Evolutionary conservation across 1,284 basidiomycete species (phyloP).

Genomic region (Fomitiporia mediterranea): DNA sequence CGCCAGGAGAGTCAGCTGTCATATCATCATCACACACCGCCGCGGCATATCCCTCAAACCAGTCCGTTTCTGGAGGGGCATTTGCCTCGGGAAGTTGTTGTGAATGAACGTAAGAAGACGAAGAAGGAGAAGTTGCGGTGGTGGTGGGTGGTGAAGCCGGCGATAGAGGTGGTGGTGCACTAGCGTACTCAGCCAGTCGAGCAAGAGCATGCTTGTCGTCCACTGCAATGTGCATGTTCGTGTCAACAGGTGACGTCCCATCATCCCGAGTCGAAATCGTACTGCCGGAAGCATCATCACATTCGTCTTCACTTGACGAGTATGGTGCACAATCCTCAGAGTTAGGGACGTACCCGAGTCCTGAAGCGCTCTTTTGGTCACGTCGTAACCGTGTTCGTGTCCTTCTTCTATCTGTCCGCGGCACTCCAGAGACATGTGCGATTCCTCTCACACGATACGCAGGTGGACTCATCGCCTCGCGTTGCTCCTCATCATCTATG

Average conservation of each 20-base stretch:
- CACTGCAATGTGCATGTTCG: slow-evolving; percentile 59
- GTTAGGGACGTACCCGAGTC: not conserved
- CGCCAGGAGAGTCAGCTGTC: slow-evolving; percentile 16
- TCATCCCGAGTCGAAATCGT: not conserved
- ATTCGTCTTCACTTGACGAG: not conserved
- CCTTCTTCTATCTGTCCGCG: not conserved
- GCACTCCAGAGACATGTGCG: not conserved
- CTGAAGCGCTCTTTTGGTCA: slow-evolving; percentile 10
- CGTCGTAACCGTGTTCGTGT: not conserved
- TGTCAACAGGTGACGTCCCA: not conserved
- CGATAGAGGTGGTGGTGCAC: slow-evolving; percentile 39
- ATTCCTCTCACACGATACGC: slow-evolving; percentile 11
- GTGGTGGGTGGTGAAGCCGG: not conserved
- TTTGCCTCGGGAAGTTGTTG: not conserved
- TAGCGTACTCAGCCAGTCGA: slow-evolving; percentile 49
- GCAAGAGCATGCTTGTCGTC: slow-evolving; percentile 68
- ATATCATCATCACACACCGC: not conserved
- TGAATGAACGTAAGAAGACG: not conserved
- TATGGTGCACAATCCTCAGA: not conserved
- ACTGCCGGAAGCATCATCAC: not conserved
- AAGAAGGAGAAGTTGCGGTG: not conserved
- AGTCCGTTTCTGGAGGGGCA: slow-evolving; percentile 2
- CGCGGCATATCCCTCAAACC: slow-evolving; percentile 1
- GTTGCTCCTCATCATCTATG: slow-evolving; percentile 1
- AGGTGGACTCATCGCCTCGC: slow-evolving; percentile 7